These are phyloP conservation scores for Tricholoma sp. DNA, from an alignment of 768 basidiomycete genomes.

Conservation along the genomic window DNA sequence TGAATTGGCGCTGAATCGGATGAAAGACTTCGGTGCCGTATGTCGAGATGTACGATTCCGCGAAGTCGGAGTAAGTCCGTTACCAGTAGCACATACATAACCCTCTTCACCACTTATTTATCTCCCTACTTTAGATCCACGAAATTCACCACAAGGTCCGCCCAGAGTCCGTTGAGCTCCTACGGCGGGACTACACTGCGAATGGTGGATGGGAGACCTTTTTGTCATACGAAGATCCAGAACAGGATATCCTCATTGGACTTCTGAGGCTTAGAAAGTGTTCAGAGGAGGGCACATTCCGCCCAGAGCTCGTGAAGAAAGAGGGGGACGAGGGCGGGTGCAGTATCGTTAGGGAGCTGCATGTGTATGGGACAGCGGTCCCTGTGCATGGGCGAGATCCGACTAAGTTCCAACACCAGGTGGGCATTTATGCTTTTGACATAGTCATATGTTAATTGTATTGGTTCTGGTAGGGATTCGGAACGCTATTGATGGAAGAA, in stretches of 20 bases:
- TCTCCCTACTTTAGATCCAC: conserved; percentile 60
- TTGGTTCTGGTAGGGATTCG: conserved; percentile 67
- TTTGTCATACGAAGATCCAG: conserved; percentile 97
- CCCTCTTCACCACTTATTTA: conserved; percentile 5
- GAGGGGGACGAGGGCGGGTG: conserved; percentile 72
- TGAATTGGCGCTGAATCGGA: conserved; percentile 91
- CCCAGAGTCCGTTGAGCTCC: conserved; percentile 91
- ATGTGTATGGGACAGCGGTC: conserved; percentile 97
- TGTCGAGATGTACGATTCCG: conserved; percentile 97
- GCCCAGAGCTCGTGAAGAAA: conserved; percentile 79
- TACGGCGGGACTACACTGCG: conserved; percentile 92
- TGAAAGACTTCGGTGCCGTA: conserved; percentile 98
- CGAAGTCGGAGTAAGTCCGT: conserved; percentile 84
- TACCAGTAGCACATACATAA: neutral
- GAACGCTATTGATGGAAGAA: conserved; percentile 97
- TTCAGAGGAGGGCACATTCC: conserved; percentile 94
- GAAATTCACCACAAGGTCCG: conserved; percentile 98
- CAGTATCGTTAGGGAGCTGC: conserved; percentile 92
- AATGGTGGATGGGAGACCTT: conserved; percentile 99
- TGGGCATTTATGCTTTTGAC: conserved; percentile 20
- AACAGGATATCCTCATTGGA: conserved; percentile 93
- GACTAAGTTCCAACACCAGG: conserved; percentile 97
- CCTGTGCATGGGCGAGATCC: conserved; percentile 97
- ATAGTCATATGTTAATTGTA: neutral
- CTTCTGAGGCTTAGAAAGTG: conserved; percentile 90